phyloP scores from a whole-genome alignment of 768 basidiomycete genomes.

The Lactarius hengduanensis region DNA sequence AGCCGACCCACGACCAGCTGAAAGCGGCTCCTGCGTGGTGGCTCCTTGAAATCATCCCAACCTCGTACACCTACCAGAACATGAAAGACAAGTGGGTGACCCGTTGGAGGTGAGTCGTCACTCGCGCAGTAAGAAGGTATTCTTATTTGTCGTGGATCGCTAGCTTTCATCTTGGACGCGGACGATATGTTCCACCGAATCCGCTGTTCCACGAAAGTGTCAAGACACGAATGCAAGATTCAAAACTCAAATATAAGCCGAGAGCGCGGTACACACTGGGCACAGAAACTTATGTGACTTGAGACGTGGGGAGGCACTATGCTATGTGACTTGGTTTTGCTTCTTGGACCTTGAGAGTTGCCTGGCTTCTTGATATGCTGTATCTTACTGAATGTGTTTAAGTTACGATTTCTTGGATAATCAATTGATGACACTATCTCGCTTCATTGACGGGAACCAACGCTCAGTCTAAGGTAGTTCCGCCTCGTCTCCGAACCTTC shows the following conservation, averaged over 20 bases:
- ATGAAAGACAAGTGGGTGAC: conserved; percentile 51
- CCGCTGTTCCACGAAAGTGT: conserved; percentile 68
- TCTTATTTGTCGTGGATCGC: not conserved
- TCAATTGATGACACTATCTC: not conserved
- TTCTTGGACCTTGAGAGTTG: not conserved
- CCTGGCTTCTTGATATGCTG: not conserved
- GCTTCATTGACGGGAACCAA: not conserved
- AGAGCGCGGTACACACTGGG: conserved; percentile 50
- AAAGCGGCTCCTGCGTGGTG: conserved; percentile 53
- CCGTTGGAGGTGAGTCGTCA: conserved; percentile 49
- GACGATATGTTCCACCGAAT: conserved; percentile 47
- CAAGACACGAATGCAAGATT: conserved; percentile 51
- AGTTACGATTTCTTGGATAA: not conserved
- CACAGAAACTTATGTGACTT: conserved; percentile 48
- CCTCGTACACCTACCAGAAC: conserved; percentile 57
- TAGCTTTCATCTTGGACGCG: conserved; percentile 57
- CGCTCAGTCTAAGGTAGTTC: not conserved
- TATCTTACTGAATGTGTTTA: not conserved
- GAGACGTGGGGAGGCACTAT: conserved; percentile 12
- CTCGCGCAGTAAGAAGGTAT: not conserved
- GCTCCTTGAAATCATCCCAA: conserved; percentile 68
- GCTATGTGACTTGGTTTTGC: not conserved
- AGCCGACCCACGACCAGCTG: conserved; percentile 56
- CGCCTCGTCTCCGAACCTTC: too few species aligned
- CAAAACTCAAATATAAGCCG: conserved; percentile 54